These are phyloP conservation scores for Ambrosia trifida DNA, from an alignment of 129 eudicot genomes.

Conservation along the genomic window DNA sequence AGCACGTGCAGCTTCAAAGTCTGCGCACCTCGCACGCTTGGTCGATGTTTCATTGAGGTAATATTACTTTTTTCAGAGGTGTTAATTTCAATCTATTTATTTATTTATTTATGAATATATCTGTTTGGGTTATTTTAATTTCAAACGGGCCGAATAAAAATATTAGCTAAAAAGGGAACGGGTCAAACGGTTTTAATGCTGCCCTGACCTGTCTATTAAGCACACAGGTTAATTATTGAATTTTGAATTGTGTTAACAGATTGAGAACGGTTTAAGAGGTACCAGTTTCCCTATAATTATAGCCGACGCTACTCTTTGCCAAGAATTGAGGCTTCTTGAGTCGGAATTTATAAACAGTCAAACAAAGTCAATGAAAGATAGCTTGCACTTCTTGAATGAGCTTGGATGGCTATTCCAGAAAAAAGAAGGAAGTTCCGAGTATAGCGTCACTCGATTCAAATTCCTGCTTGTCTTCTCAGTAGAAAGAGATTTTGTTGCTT, in stretches of 20 bases:
- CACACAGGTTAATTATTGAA: background rate
- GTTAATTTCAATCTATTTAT: background rate
- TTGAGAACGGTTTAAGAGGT: conserved; percentile 75
- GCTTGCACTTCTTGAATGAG: conserved; percentile 74
- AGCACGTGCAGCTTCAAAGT: conserved; percentile 51
- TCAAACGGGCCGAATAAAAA: background rate
- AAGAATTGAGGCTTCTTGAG: conserved; percentile 73
- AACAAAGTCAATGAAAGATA: conserved; percentile 46
- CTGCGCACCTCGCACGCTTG: conserved; percentile 44
- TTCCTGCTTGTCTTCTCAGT: conserved; percentile 70
- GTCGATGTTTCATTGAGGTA: conserved; percentile 97
- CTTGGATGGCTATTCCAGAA: conserved; percentile 92
- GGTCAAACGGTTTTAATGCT: background rate
- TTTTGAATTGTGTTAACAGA: conserved; percentile 40
- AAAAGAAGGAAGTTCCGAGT: conserved; percentile 47
- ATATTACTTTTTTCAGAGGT: conserved; percentile 1
- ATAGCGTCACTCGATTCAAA: conserved; percentile 57
- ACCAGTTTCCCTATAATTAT: conserved; percentile 79
- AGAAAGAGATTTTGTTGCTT: conserved; percentile 62
- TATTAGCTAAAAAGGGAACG: background rate
- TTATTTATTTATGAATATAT: background rate
- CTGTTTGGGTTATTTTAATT: background rate
- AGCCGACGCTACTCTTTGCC: conserved; percentile 70
- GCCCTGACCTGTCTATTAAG: background rate
- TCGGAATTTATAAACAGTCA: conserved; percentile 45